Percentiles rank a stretch among this genome's conserved stretches.
Evolutionary conservation across 164 flowering plant genomes (phyloP).

Genomic region (Aristolochia contorta): DNA sequence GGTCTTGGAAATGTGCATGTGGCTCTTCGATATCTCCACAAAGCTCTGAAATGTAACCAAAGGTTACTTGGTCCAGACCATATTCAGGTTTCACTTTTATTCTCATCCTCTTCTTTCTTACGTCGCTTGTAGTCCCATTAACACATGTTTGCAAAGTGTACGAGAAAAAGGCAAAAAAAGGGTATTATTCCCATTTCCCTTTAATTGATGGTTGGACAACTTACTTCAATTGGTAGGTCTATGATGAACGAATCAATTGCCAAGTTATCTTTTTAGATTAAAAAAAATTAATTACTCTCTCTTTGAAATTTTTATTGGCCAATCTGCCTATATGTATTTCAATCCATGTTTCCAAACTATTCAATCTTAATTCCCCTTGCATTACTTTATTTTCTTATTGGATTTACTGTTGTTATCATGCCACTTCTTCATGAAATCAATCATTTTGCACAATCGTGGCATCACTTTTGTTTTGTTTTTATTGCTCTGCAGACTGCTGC

Average conservation of each 20-base stretch:
- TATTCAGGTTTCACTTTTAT: constrained; percentile 62
- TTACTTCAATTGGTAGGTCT: background rate
- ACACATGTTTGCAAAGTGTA: too few relatives aligned
- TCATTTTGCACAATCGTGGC: background rate
- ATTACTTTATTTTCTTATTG: background rate
- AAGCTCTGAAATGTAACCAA: constrained; percentile 96
- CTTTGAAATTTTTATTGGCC: too few relatives aligned
- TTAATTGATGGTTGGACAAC: background rate
- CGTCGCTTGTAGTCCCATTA: too few relatives aligned
- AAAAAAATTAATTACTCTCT: too few relatives aligned
- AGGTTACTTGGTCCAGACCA: constrained; percentile 95
- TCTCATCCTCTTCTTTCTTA: background rate
- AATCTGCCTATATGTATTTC: too few relatives aligned
- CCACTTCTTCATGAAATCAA: background rate
- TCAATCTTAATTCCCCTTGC: too few relatives aligned
- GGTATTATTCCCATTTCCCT: background rate
- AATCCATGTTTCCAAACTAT: too few relatives aligned
- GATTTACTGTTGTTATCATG: background rate
- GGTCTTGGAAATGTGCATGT: constrained; percentile 98
- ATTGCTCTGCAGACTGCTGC: constrained; percentile 79
- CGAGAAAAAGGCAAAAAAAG: background rate
- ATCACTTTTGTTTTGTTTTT: too few relatives aligned
- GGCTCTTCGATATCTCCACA: constrained; percentile 96
- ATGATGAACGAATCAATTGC: too few relatives aligned
- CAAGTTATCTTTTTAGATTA: too few relatives aligned